phyloP scores from a whole-genome alignment of 2,329 filamentous ascomycete genomes.

The Fusarium fracticaudum region DNA sequence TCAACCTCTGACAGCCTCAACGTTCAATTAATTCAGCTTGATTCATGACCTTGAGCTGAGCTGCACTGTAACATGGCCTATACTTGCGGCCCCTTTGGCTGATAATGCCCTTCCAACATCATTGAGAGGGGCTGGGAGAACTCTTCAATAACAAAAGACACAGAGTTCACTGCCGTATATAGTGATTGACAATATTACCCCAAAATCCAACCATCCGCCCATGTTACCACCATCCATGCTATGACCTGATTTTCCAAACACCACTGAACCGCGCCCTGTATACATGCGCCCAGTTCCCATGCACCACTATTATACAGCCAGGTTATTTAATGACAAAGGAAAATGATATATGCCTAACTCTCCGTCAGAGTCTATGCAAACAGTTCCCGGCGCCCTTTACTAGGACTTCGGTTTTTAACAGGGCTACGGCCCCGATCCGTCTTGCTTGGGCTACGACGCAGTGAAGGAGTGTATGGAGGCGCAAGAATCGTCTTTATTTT shows the following conservation, averaged over 20 bases:
- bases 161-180: constrained; percentile 6
- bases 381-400: constrained; percentile 43
- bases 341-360: constrained; percentile 1
- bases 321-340: constrained; percentile 10
- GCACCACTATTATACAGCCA: constrained; percentile 37
- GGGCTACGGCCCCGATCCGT: constrained; percentile 60
- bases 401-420: constrained; percentile 54
- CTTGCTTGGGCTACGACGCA: constrained; percentile 60
- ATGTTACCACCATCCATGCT: constrained; percentile 8
- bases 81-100: background rate
- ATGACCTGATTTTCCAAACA: constrained; percentile 27
- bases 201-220: background rate
- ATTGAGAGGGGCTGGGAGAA: background rate
- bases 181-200: constrained; percentile 14
- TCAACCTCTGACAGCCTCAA: constrained; percentile 6
- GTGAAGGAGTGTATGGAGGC: constrained; percentile 58
- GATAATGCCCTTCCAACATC: background rate
- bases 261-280: background rate
- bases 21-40: background rate
- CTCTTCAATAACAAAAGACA: background rate
- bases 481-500: constrained; percentile 53
- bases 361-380: constrained; percentile 3
- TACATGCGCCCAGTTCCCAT: constrained; percentile 30
- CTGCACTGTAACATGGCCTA: constrained; percentile 1
- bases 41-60: constrained; percentile 4